These are phyloP conservation scores for Gnomoniopsis smithogilvyi DNA, from an alignment of 2,329 filamentous ascomycete species.

Conservation along the genomic window DNA sequence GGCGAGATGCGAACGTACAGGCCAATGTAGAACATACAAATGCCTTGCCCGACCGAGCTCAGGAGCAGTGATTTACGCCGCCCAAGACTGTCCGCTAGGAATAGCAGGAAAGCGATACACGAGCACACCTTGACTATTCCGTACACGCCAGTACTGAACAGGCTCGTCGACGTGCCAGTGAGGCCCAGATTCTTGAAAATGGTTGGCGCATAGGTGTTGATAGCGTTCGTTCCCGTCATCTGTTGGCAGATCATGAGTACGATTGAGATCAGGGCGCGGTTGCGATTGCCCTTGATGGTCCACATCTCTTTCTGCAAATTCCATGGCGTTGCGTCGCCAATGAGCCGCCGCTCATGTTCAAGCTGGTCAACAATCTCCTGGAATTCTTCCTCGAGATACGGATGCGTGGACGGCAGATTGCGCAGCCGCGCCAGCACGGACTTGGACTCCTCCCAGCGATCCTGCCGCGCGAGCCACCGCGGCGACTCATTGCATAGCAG, in stretches of 20 bases:
- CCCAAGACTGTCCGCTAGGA: slow-evolving; percentile 38
- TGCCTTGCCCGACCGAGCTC: slow-evolving; percentile 51
- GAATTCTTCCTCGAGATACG: slow-evolving; percentile 57
- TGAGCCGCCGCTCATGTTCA: slow-evolving; percentile 58
- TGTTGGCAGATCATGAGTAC: slow-evolving; percentile 34
- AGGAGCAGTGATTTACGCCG: neutral
- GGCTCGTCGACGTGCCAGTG: slow-evolving; percentile 44
- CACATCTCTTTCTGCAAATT: slow-evolving; percentile 64
- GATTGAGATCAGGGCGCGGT: slow-evolving; percentile 61
- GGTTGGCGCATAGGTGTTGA: slow-evolving; percentile 32
- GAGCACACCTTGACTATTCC: slow-evolving; percentile 59
- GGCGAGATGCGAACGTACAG: slow-evolving; percentile 59
- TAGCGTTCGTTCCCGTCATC: slow-evolving; percentile 23
- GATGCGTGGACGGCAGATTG: slow-evolving; percentile 47
- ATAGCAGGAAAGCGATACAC: slow-evolving; percentile 56
- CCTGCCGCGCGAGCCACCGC: slow-evolving; percentile 61
- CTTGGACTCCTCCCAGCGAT: slow-evolving; percentile 62
- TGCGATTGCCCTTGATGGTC: slow-evolving; percentile 57
- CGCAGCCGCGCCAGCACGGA: slow-evolving; percentile 53
- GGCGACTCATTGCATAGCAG: slow-evolving; percentile 62
- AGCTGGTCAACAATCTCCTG: slow-evolving; percentile 59
- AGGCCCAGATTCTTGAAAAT: slow-evolving; percentile 33
- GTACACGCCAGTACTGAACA: slow-evolving; percentile 62
- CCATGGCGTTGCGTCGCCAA: slow-evolving; percentile 49
- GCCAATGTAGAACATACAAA: slow-evolving; percentile 64